These are phyloP conservation scores for Cystobasidiopsis lactophilus DNA, from an alignment of 768 basidiomycete genomes.

Conservation along the genomic window DNA sequence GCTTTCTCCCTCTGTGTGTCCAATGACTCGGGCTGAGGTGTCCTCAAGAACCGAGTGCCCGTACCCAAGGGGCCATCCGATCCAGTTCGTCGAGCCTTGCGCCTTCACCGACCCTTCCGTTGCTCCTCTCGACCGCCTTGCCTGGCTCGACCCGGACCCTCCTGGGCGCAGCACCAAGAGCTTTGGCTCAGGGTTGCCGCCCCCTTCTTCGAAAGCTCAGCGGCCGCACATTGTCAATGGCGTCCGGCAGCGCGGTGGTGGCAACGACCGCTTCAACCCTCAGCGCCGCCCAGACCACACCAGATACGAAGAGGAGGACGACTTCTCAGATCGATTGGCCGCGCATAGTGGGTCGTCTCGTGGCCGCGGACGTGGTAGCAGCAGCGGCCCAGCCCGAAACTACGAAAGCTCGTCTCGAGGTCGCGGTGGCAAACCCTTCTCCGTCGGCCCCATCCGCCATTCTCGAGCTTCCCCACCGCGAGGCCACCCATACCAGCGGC, in stretches of 20 bases:
- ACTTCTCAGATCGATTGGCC: neutral
- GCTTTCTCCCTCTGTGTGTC: neutral
- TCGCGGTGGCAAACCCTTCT: too few relatives aligned
- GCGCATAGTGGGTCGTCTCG: neutral
- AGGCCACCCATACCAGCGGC: too few relatives aligned
- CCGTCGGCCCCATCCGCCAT: too few relatives aligned
- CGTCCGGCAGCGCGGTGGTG: neutral
- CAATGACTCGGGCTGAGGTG: neutral
- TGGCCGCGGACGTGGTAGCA: too few relatives aligned
- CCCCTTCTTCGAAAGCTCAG: neutral
- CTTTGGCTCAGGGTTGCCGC: too few relatives aligned
- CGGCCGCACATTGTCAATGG: slow-evolving; percentile 9
- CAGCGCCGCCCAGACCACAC: neutral
- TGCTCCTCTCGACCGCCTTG: neutral
- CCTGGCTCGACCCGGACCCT: neutral
- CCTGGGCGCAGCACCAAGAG: neutral
- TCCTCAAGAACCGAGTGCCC: slow-evolving; percentile 9
- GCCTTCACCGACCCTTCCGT: slow-evolving; percentile 3
- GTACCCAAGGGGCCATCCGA: slow-evolving; percentile 6
- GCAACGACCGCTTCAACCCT: neutral
- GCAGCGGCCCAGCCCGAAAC: neutral
- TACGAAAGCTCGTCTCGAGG: neutral
- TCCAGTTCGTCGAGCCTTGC: slow-evolving; percentile 1
- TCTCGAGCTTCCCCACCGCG: too few relatives aligned
- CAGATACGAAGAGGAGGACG: neutral